phyloP scores from a whole-genome alignment of 83 land plant species.

The Larix sibirica region DNA sequence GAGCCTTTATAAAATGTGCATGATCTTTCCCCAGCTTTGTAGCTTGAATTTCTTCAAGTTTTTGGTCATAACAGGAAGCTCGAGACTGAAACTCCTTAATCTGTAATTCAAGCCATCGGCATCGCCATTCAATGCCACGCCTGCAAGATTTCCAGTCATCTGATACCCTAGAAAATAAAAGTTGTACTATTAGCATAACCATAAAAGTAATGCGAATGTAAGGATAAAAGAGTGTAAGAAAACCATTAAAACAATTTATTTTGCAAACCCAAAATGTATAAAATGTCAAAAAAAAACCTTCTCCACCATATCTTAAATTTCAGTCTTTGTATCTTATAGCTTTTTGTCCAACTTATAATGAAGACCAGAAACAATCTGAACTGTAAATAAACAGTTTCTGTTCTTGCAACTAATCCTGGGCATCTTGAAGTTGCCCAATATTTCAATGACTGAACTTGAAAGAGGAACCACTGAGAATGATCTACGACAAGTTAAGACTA shows the following conservation, averaged over 20 bases:
- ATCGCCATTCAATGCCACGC: conserved; percentile 56
- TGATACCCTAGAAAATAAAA: conserved; percentile 28
- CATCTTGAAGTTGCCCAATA: too few species aligned
- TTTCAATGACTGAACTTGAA: too few species aligned
- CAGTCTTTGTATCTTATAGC: too few species aligned
- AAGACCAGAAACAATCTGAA: too few species aligned
- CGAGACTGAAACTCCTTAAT: conserved; percentile 36
- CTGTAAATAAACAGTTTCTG: too few species aligned
- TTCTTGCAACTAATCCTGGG: too few species aligned
- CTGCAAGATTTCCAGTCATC: conserved; percentile 47
- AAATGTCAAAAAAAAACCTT: too few species aligned
- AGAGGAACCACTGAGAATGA: too few species aligned
- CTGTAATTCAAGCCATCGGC: conserved; percentile 50
- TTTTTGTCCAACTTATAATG: too few species aligned
- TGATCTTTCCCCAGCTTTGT: conserved; percentile 19
- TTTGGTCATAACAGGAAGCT: conserved; percentile 28
- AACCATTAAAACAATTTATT: background rate
- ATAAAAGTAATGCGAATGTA: background rate
- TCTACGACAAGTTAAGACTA: too few species aligned
- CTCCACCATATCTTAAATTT: too few species aligned
- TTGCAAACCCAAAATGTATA: background rate
- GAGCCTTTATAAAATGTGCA: conserved; percentile 14
- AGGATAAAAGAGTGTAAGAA: background rate
- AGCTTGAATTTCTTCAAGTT: conserved; percentile 13
- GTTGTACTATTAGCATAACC: background rate